Evolutionary conservation across 768 basidiomycete species (phyloP).

Genomic region (Amanita pallidorosea): DNA sequence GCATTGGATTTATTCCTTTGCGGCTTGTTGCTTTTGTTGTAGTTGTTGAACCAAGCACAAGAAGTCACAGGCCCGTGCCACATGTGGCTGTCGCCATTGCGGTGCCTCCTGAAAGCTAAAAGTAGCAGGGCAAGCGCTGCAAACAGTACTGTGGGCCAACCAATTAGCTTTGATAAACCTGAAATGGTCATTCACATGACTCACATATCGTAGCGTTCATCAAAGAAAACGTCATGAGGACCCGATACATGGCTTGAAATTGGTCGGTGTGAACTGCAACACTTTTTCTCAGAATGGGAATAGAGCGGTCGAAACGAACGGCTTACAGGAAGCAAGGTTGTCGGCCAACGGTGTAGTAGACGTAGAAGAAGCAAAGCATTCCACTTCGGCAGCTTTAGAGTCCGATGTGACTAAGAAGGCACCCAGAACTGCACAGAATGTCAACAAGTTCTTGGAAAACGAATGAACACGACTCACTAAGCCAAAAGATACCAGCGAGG

Average conservation of each 20-base stretch:
- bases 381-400: conserved; percentile 70
- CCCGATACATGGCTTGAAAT: conserved; percentile 83
- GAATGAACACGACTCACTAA: conserved; percentile 35
- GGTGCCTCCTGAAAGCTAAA: conserved; percentile 31
- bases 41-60: conserved; percentile 60
- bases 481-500: conserved; percentile 68
- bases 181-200: conserved; percentile 15
- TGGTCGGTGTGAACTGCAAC: conserved; percentile 68
- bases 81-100: conserved; percentile 40
- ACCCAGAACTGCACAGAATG: conserved; percentile 51
- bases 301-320: neutral
- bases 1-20: conserved; percentile 23
- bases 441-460: conserved; percentile 8
- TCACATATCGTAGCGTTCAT: conserved; percentile 65
- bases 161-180: conserved; percentile 5
- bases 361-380: conserved; percentile 57
- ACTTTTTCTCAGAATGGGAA: conserved; percentile 5
- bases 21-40: conserved; percentile 30
- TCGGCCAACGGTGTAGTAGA: conserved; percentile 42
- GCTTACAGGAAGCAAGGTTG: conserved; percentile 55
- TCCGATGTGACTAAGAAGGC: conserved; percentile 65
- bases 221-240: conserved; percentile 69
- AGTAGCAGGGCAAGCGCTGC: conserved; percentile 26
- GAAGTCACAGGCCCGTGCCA: conserved; percentile 64
- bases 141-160: conserved; percentile 21